phyloP scores from a whole-genome alignment of 1,284 basidiomycete genomes.

The Salmacisia buchloeana region DNA sequence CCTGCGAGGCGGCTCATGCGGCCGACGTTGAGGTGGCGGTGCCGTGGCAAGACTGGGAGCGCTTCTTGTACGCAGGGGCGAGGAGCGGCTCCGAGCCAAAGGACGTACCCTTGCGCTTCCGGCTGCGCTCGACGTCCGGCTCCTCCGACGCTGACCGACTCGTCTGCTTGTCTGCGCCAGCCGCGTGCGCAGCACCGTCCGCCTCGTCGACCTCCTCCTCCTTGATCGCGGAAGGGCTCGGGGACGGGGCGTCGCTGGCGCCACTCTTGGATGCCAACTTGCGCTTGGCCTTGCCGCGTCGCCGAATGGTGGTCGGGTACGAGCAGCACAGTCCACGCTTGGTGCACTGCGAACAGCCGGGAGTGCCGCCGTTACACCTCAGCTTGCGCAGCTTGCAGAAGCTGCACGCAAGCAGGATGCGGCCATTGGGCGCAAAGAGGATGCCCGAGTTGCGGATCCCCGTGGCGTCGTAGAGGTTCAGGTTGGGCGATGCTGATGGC shows the following conservation, averaged over 20 bases:
- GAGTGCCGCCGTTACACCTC: background rate
- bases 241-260: too few species aligned
- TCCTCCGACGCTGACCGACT: slow-evolving; percentile 3
- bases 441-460: slow-evolving; percentile 1
- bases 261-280: background rate
- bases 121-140: background rate
- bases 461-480: slow-evolving; percentile 5
- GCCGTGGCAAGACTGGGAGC: slow-evolving; percentile 3
- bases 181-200: too few species aligned
- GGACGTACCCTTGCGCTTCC: background rate
- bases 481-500: background rate
- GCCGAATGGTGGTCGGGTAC: background rate
- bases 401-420: slow-evolving; percentile 9
- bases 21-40: background rate
- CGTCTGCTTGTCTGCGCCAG: background rate
- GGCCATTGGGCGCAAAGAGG: slow-evolving; percentile 6
- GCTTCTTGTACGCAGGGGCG: slow-evolving; percentile 1
- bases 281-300: background rate
- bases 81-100: slow-evolving; percentile 2
- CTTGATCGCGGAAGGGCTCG: background rate
- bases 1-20: too few species aligned
- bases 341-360: background rate
- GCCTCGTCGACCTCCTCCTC: background rate
- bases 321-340: slow-evolving; percentile 4
- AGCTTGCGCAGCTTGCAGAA: slow-evolving; percentile 9